Evolutionary conservation across 495 filamentous ascomycete genomes (phyloP), one percentile per base, ranked within the genome.

Genomic region (Penicillium manginii): DNA sequence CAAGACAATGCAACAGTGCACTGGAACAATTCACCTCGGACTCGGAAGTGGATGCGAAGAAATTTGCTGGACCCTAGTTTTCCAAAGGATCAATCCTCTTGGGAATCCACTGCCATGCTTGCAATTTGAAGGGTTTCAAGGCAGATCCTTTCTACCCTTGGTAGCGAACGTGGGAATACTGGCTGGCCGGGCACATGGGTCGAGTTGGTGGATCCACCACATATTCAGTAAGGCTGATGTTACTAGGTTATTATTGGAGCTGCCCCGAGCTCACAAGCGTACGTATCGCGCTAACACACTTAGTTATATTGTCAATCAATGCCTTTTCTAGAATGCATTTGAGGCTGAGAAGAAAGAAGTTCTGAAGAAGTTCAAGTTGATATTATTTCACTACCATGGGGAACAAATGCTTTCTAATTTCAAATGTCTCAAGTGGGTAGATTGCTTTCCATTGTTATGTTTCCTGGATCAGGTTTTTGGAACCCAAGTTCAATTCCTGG

Each of bases 1-100:
- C 45, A 47, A 47, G 45, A 47, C 45, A 47, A 26, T 47, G 21
- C 45, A 47, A 47, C 45, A 47, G 15, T 47, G 22, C 45, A 21
- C 15, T 47, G 45, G 45, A 47, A 47, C 45, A 47, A 11, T n/a
- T 26, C 21, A 29, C 26, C 9, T 29, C 5, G 26, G 26, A 29
- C 6, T 17, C 17, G 42, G 45, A 47, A 47, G 45, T 47, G 45
- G 45, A 47, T 47, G 45, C 45, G 45, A 47, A 47, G 45, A 47
- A 26, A 15, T 47, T 47, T 47, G 45, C 45, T 47, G 45, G 45
- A n/a, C 45, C 45, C 45, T 47, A 14, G 19, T 47, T 26, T 47
- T 47, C 6, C 26, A 8, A 18, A 18, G 15, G 42, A 18, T 18
- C 42, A 21, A n/a, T 17, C 14, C 6, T 19, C 42, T 21, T 45